Evolutionary conservation across 2,329 filamentous ascomycete species (phyloP), one percentile per base, ranked within the genome.

Genomic region (Aspergillus glaucus): DNA sequence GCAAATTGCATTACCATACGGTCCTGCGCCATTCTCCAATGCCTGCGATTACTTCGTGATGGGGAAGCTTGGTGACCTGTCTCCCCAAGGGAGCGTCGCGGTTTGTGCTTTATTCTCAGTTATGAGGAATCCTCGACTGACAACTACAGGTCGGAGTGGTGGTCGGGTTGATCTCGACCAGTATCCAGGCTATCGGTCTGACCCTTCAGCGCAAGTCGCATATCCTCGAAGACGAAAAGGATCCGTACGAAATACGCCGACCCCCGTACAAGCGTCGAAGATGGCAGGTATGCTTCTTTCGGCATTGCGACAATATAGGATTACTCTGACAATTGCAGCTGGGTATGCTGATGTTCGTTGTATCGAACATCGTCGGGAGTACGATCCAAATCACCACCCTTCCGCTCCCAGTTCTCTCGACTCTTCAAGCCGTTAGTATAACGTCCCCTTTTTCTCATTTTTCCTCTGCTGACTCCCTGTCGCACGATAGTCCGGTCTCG

Each of bases 151-250:
- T 97, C 64, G 93, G 93, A 63, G 90, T 98, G 65, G 72, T 96
- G 55, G 92, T 96, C 65, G 93, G 93, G 60, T 80, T 98, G 56
- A 69, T 96, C 59, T 97, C 92, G 50, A 96, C 93, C 51, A 93
- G 90, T 67, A 82, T 97, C 21, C 93, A 98, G 70, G 95, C 91
- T 68, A 78, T 98, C 61, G 93, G 93, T 57, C 80, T 98, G 56
- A 98, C 93, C 28, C 79, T 98, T 22, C 93, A 98, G 73, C 88
- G 93, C 67, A 97, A 98, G 73, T 97, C 93, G 55, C 93, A 98
- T 73, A 86, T 98, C 58, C 84, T 97, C 64, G 93, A 98, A 75
- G 93, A 98, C 74, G 89, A 94, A 74, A 95, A 95, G 70, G 81
- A 83, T 45, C 76, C 79, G 26, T 85, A 88, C 67, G 83, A 93